These are phyloP conservation scores for Allomyces macrogynus DNA, from an alignment of 192 early-diverging fungal genomes.

Conservation along the genomic window DNA sequence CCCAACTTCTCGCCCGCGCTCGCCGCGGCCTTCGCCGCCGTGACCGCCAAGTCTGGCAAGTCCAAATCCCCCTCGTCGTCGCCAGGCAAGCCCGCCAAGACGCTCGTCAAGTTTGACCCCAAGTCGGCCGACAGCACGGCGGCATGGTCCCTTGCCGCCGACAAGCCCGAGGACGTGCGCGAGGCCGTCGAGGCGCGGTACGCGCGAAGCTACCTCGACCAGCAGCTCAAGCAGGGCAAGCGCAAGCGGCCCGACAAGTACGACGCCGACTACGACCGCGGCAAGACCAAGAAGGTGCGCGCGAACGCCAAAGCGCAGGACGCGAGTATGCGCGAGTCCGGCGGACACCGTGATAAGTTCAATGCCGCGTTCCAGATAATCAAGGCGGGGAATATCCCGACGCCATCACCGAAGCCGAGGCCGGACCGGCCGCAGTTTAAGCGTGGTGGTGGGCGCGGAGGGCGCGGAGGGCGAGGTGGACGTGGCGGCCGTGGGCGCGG, in stretches of 20 bases:
- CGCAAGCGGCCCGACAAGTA: conserved; percentile 24
- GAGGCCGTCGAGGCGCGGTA: conserved; percentile 8
- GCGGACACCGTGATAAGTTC: neutral
- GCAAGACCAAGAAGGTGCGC: conserved; percentile 43
- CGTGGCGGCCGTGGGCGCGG: neutral
- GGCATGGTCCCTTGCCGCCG: too few relatives aligned
- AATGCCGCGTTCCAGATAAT: neutral
- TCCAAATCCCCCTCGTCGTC: too few relatives aligned
- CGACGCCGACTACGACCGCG: conserved; percentile 53
- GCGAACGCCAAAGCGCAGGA: neutral
- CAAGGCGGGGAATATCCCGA: neutral
- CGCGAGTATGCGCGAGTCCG: neutral
- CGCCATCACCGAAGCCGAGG: neutral
- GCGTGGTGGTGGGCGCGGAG: neutral
- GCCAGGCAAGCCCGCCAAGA: neutral
- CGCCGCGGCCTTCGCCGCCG: neutral
- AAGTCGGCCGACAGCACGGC: neutral
- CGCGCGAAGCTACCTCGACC: conserved; percentile 10
- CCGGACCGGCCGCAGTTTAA: neutral
- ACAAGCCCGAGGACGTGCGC: too few relatives aligned
- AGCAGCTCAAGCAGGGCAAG: conserved; percentile 23
- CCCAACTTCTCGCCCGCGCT: conserved; percentile 4
- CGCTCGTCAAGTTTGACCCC: neutral
- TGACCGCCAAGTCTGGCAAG: too few relatives aligned
- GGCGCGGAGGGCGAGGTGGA: neutral